phyloP scores from a whole-genome alignment of 2,329 filamentous ascomycete genomes.

The Fusarium burgessii region DNA sequence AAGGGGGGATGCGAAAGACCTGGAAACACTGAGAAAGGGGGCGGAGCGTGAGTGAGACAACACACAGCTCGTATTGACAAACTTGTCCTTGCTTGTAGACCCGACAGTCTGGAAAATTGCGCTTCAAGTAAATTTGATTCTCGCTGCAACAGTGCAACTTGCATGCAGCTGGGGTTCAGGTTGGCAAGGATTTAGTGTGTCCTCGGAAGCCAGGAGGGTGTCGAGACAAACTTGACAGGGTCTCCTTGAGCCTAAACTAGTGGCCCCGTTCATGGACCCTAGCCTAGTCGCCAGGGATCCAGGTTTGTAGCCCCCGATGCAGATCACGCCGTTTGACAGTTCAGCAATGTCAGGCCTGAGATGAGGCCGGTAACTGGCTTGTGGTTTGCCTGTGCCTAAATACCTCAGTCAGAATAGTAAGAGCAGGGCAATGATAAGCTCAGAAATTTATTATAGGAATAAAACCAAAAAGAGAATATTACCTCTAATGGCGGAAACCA shows the following conservation, averaged over 20 bases:
- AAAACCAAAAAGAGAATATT: background rate
- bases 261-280: constrained; percentile 39
- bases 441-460: background rate
- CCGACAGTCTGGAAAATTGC: constrained; percentile 55
- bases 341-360: constrained; percentile 41
- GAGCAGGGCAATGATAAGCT: background rate
- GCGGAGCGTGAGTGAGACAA: constrained; percentile 35
- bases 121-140: constrained; percentile 48
- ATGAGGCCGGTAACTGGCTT: constrained; percentile 22
- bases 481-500: background rate
- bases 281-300: constrained; percentile 43
- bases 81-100: constrained; percentile 44
- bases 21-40: constrained; percentile 30
- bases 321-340: constrained; percentile 49
- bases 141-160: constrained; percentile 42
- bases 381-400: constrained; percentile 9
- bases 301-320: constrained; percentile 46
- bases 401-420: background rate
- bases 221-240: constrained; percentile 44
- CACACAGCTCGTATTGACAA: constrained; percentile 42
- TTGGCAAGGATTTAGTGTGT: constrained; percentile 34
- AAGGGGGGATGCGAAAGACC: constrained; percentile 25
- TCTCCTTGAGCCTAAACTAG: constrained; percentile 42
- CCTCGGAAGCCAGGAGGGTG: constrained; percentile 35
- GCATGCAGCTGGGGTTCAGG: constrained; percentile 40